Evolutionary conservation across 2,329 filamentous ascomycete genomes (phyloP).

Genomic region (Pseudogymnoascus verrucosus): DNA sequence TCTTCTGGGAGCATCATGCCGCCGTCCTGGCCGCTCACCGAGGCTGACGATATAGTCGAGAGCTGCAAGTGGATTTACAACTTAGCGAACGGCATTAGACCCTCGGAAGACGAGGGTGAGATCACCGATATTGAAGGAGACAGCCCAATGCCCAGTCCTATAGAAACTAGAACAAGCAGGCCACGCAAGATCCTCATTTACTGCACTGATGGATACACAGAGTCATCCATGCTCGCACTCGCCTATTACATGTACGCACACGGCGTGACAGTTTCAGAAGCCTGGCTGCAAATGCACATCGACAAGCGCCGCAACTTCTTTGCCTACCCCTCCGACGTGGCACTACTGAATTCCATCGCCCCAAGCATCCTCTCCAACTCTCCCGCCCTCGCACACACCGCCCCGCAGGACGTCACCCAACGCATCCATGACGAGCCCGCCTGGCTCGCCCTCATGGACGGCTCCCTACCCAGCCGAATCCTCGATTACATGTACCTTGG

Average conservation of each 20-base stretch:
- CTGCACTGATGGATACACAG: constrained; percentile 92
- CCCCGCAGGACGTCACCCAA: constrained; percentile 44
- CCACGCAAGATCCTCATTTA: constrained; percentile 72
- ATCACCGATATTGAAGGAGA: constrained; percentile 43
- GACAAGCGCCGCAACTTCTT: constrained; percentile 87
- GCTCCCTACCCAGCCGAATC: constrained; percentile 81
- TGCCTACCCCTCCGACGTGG: constrained; percentile 84
- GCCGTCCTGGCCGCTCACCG: constrained; percentile 72
- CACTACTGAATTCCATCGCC: constrained; percentile 69
- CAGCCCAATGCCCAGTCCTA: constrained; percentile 38
- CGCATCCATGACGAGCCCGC: constrained; percentile 54
- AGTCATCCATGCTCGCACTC: constrained; percentile 79
- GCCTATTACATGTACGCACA: constrained; percentile 93
- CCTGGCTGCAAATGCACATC: constrained; percentile 80
- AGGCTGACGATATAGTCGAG: constrained; percentile 76
- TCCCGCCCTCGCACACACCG: constrained; percentile 43
- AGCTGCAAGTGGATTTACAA: constrained; percentile 87
- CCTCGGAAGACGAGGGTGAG: constrained; percentile 13
- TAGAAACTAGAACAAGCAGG: constrained; percentile 23
- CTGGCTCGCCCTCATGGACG: constrained; percentile 80
- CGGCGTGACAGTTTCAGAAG: constrained; percentile 68
- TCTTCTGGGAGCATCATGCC: constrained; percentile 89
- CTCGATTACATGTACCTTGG: constrained; percentile 94
- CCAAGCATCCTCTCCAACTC: constrained; percentile 66
- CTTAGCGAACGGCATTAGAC: constrained; percentile 58